phyloP scores from a whole-genome alignment of 2,329 filamentous ascomycete species.

The Metarhizium album region DNA sequence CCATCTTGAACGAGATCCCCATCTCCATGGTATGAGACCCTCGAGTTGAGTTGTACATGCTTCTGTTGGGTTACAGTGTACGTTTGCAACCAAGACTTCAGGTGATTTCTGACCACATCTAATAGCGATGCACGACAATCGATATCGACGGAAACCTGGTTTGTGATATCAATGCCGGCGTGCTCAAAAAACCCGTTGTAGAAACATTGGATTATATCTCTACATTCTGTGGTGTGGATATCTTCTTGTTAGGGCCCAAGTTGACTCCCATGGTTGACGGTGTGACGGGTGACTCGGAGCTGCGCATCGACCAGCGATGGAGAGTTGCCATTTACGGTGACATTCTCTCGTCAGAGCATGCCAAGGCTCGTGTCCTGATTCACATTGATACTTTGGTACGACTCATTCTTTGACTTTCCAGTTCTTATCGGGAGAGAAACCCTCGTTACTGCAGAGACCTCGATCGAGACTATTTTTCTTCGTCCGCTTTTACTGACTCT shows the following conservation, averaged over 20 bases:
- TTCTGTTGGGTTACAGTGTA: not conserved
- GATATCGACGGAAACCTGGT: conserved; percentile 89
- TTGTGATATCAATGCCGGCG: conserved; percentile 57
- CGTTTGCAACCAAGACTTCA: not conserved
- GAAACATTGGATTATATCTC: conserved; percentile 82
- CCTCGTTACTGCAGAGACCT: too few relatives aligned
- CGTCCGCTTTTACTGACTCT: conserved; percentile 8
- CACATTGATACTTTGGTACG: conserved; percentile 89
- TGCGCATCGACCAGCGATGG: conserved; percentile 82
- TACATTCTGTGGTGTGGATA: conserved; percentile 83
- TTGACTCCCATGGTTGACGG: conserved; percentile 66
- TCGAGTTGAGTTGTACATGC: not conserved
- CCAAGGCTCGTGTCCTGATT: conserved; percentile 89
- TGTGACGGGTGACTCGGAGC: conserved; percentile 66
- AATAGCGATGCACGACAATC: conserved; percentile 72
- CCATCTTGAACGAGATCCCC: conserved; percentile 82
- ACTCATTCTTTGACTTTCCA: not conserved
- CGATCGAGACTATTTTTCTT: not conserved
- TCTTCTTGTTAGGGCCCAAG: conserved; percentile 89
- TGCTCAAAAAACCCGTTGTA: conserved; percentile 65
- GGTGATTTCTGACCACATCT: conserved; percentile 8
- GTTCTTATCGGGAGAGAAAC: too few relatives aligned
- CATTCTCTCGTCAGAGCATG: conserved; percentile 88
- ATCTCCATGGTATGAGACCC: conserved; percentile 68
- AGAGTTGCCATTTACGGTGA: conserved; percentile 92